Evolutionary conservation across 2,329 filamentous ascomycete genomes (phyloP).

Genomic region (Penicillium fuscoglaucum): DNA sequence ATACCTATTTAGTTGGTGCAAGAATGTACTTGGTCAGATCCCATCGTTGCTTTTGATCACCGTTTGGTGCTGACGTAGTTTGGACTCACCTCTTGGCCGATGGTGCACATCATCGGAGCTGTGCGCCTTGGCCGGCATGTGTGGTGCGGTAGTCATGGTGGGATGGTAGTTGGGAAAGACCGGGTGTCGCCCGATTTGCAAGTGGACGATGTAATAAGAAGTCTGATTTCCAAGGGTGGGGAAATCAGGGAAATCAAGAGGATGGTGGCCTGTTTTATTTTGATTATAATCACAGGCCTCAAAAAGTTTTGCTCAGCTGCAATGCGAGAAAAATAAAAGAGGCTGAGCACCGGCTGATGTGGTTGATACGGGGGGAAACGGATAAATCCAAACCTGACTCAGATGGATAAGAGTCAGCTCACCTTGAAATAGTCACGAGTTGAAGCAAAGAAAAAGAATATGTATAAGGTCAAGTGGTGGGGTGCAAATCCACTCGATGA

Average conservation of each 20-base stretch:
- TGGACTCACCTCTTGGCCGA: slow-evolving; percentile 43
- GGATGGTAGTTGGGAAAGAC: slow-evolving; percentile 2
- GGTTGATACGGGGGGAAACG: not conserved
- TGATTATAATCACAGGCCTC: slow-evolving; percentile 5
- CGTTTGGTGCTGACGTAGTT: not conserved
- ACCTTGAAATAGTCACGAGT: slow-evolving; percentile 7
- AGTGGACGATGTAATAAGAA: slow-evolving; percentile 19
- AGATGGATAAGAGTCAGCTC: slow-evolving; percentile 15
- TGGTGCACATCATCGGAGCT: slow-evolving; percentile 36
- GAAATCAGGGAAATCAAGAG: slow-evolving; percentile 10
- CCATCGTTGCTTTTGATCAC: not conserved
- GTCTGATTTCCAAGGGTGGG: slow-evolving; percentile 2
- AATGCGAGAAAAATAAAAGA: not conserved
- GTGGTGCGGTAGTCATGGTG: slow-evolving; percentile 26
- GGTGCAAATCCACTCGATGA: slow-evolving; percentile 24
- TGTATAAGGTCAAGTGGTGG: slow-evolving; percentile 17
- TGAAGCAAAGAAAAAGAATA: slow-evolving; percentile 3
- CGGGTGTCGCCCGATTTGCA: slow-evolving; percentile 20
- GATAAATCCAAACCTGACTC: slow-evolving; percentile 8
- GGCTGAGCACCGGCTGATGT: slow-evolving; percentile 10
- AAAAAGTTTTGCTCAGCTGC: slow-evolving; percentile 12
- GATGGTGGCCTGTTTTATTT: slow-evolving; percentile 6
- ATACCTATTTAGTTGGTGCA: slow-evolving; percentile 63
- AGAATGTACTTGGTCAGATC: not conserved
- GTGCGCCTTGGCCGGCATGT: slow-evolving; percentile 35